Evolutionary conservation across 140 eudicot species (phyloP), one percentile per base, ranked within the genome.

Genomic region (Bidens hawaiensis): DNA sequence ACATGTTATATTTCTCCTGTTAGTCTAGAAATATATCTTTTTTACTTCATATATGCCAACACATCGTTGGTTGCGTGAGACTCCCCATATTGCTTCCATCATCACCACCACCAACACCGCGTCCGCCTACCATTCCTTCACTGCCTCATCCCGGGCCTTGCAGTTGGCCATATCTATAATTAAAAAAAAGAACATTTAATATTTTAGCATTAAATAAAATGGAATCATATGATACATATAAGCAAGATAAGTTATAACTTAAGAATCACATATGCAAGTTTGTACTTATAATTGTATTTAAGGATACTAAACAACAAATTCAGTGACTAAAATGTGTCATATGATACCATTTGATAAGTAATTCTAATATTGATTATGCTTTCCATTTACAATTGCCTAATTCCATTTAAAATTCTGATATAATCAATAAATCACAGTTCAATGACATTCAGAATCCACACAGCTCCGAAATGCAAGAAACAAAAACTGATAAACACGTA

Each of bases 11-110:
- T 63, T 90, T 85, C 62, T 83, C 97, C 27, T 83, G 69, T 47
- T 88, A 85, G 53, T 78, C 85, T 49, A 79, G 85, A 52, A 88
- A 85, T 87, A 88, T 85, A 59, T 88, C 96, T 79, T 88, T 88
- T 33, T 54, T 88, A 84, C 73, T 88, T 88, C 70, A 88, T 68
- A 73, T 88, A 85, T 14, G 82, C 41, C 73, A 88, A 68, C 1
- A 94, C 96, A 27, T 85, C 96, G 51, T 81, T 83, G 5, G 97
- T 89, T 6, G 97, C n/a, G n/a, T 89, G 15, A 89, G 93, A 67
- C 81, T 85, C 27, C 74, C 90, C 2, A 87, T 73, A 74, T 79
- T 68, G 58, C 67, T 72, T 36, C 57, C 77, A 30, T 76, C 75
- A 36, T 51, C 83, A 26, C 60, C 70, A 5, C 57, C 69, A 4